Percentiles rank a stretch among this genome's conserved stretches.
phyloP scores from a whole-genome alignment of 75 land plant species.

The Pseudotsuga menziesii region DNA sequence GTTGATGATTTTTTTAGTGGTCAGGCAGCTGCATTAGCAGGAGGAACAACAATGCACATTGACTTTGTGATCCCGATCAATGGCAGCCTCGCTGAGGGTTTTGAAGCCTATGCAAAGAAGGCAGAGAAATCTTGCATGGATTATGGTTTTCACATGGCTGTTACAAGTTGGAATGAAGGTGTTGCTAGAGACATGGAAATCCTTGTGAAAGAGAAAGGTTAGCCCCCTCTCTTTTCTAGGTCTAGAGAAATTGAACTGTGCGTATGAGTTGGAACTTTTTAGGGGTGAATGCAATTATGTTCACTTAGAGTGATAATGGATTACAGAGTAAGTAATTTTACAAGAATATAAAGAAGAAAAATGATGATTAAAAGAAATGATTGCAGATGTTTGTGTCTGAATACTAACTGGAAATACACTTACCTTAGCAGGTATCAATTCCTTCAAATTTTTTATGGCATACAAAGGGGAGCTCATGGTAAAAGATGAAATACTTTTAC shows the following conservation, averaged over 20 bases:
- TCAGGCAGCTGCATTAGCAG: constrained; percentile 93
- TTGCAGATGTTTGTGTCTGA: neutral
- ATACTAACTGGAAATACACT: neutral
- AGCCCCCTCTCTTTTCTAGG: neutral
- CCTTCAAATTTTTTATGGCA: constrained; percentile 97
- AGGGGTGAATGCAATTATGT: neutral
- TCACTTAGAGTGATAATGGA: neutral
- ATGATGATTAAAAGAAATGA: too few species aligned
- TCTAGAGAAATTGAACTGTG: neutral
- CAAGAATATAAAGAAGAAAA: too few species aligned
- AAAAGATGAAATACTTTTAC: constrained; percentile 74
- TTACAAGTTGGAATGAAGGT: constrained; percentile 86
- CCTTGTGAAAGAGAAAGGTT: constrained; percentile 92
- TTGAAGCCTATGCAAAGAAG: constrained; percentile 65
- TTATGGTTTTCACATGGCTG: constrained; percentile 98
- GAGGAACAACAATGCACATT: constrained; percentile 98
- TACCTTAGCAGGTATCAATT: constrained; percentile 72
- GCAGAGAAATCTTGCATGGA: constrained; percentile 89
- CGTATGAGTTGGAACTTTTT: neutral
- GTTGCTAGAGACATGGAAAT: constrained; percentile 91
- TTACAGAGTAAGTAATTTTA: neutral
- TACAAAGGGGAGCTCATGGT: constrained; percentile 95
- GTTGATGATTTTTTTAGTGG: constrained; percentile 92
- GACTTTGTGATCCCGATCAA: constrained; percentile 94
- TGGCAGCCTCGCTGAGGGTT: constrained; percentile 74